phyloP scores from a whole-genome alignment of 1,284 basidiomycete genomes.

The Pholiota adiposa region DNA sequence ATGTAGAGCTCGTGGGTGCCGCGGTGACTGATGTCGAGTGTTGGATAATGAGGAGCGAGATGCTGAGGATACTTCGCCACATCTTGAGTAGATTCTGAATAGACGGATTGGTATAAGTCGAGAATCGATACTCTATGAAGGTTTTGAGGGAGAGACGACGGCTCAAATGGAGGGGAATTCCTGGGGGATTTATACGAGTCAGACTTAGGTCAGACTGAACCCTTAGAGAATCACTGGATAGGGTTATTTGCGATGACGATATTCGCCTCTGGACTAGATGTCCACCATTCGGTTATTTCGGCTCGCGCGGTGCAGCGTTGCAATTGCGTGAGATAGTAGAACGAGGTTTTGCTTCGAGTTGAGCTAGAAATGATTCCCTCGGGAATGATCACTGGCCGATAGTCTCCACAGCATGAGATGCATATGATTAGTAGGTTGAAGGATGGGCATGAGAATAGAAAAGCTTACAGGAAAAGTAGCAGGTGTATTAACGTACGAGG shows the following conservation, averaged over 20 bases:
- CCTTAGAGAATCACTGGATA: not conserved
- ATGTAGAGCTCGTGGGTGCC: slow-evolving; percentile 11
- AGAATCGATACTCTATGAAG: not conserved
- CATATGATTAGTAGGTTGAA: not conserved
- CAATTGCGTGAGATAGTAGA: not conserved
- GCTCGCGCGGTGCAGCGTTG: not conserved
- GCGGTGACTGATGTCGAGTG: not conserved
- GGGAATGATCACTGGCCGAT: not conserved
- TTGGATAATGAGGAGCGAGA: slow-evolving; percentile 8
- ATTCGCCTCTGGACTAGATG: not conserved
- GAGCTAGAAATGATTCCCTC: not conserved
- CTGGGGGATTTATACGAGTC: not conserved
- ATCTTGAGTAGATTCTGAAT: not conserved
- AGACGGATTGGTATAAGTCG: not conserved
- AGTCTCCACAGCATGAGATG: not conserved
- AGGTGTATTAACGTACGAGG: not conserved
- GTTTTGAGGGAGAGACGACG: not conserved
- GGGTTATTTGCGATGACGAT: not conserved
- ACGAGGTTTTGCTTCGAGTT: not conserved
- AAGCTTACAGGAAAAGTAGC: not conserved
- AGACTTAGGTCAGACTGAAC: not conserved
- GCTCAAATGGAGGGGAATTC: not conserved
- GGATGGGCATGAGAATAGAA: not conserved
- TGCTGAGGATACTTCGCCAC: slow-evolving; percentile 1
- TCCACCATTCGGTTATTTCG: not conserved